Base-by-base conservation (phyloP, 2,329 filamentous ascomycete genomes). In the Graphium sp. region DNA sequence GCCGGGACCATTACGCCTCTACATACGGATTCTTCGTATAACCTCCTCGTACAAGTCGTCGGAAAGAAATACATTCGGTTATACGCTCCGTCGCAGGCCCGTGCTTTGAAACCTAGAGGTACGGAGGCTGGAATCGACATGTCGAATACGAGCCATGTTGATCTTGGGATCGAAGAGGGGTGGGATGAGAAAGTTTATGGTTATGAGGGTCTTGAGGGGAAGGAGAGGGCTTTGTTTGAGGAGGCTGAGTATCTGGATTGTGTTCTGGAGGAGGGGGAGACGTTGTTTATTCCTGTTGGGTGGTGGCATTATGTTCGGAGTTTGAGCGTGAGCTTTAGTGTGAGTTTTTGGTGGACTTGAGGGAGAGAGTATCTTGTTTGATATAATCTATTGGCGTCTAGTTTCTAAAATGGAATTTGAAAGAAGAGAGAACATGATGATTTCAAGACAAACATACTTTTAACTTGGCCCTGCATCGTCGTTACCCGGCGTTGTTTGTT, bases 221-320 rank as follows among this genome's bases (percentile, higher is more conserved):
- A 44, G 11, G 47, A 53, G 46, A 56, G 33, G 39, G 44, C 28
- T 41, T 52, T 52, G 0, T 80, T 91, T 37, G 48, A 48, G 27
- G 48, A 60, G 1, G 60, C 79, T 2, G 56, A 65, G 30, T 87
- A 77, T 44, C 53, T 79, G 19, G 89, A 98, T 43, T 74, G 74
- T 32, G 64, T 95, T 2, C 53, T 98, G 5, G 69, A 65, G 18
- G 76, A 79, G 1, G 89, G 87, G 0, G 84, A 98, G 30, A 78
- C 74, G 37, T 47, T 98, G 30, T 89, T 93, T 46, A 81, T 98
- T 30, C 89, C 89, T 0, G 64, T 82, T 5, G 89, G 87, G 1
- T 98, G 89, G 87, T 98, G 89, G 89, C 89, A 98, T 57, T 95
- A 94, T 50, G 81, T 95, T 4, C 64, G 80, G 34, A 83, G 83